A percentile compares a stretch with the other conserved stretches of the same genome.
phyloP scores from a whole-genome alignment of 2,329 filamentous ascomycete genomes.

The Alternaria arborescens region DNA sequence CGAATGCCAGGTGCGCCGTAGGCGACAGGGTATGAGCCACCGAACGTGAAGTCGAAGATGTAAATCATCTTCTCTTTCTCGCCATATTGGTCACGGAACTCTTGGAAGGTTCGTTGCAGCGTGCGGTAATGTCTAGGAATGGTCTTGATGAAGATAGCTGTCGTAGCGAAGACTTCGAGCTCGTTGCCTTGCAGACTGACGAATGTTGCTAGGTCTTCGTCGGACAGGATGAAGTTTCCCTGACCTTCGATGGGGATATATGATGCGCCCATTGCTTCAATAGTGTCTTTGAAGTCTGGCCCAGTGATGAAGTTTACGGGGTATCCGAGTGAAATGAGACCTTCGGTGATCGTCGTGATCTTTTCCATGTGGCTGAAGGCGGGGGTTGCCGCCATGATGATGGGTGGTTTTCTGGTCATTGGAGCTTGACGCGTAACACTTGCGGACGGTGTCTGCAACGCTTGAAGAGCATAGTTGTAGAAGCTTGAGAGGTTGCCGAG shows the following conservation, averaged over 20 bases:
- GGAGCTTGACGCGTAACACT: not conserved
- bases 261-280: slow-evolving; percentile 30
- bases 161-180: slow-evolving; percentile 46
- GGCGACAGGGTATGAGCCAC: slow-evolving; percentile 40
- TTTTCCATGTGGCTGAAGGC: slow-evolving; percentile 34
- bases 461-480: not conserved
- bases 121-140: slow-evolving; percentile 47
- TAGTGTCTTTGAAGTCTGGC: slow-evolving; percentile 44
- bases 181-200: slow-evolving; percentile 33
- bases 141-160: slow-evolving; percentile 45
- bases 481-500: not conserved
- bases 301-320: slow-evolving; percentile 54
- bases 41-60: slow-evolving; percentile 53
- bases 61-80: slow-evolving; percentile 54
- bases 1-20: slow-evolving; percentile 51
- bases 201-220: slow-evolving; percentile 30
- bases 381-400: slow-evolving; percentile 28
- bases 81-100: slow-evolving; percentile 40
- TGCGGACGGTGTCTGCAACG: not conserved
- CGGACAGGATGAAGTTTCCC: slow-evolving; percentile 12
- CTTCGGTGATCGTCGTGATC: slow-evolving; percentile 43
- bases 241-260: slow-evolving; percentile 18
- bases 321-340: slow-evolving; percentile 53
- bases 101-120: slow-evolving; percentile 41
- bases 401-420: slow-evolving; percentile 19